phyloP scores from a whole-genome alignment of 164 flowering plant genomes.

The Brasenia schreberi region DNA sequence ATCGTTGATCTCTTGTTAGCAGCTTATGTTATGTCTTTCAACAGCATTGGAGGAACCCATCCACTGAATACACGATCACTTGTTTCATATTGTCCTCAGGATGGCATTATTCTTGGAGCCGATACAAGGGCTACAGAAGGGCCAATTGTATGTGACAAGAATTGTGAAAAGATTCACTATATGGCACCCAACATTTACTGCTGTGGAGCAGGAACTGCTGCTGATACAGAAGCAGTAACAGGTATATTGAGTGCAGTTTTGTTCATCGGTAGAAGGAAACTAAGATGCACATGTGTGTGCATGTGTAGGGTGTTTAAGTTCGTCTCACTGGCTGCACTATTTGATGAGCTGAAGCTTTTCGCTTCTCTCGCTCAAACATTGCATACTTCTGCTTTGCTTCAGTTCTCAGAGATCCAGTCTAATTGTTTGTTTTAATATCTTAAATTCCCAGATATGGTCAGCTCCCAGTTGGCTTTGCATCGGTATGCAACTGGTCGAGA shows the following conservation, averaged over 20 bases:
- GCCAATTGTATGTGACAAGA: constrained; percentile 85
- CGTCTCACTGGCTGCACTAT: background rate
- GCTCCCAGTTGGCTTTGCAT: constrained; percentile 84
- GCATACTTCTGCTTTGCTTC: background rate
- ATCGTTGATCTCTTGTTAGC: too few species aligned
- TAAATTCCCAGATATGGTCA: constrained; percentile 65
- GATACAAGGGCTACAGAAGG: constrained; percentile 98
- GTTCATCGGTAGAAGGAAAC: too few species aligned
- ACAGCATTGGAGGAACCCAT: background rate
- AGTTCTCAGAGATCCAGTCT: background rate
- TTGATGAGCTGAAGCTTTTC: background rate
- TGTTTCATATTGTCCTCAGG: constrained; percentile 27
- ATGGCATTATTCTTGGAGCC: constrained; percentile 96
- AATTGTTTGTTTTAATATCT: background rate
- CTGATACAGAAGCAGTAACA: constrained; percentile 96
- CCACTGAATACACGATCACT: background rate
- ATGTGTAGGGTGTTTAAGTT: background rate
- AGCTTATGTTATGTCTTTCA: too few species aligned
- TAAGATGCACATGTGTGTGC: background rate
- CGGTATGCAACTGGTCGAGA: constrained; percentile 84
- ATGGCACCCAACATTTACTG: constrained; percentile 98
- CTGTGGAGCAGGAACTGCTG: constrained; percentile 97
- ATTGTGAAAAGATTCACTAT: constrained; percentile 94
- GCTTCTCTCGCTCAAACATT: background rate
- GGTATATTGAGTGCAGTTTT: constrained; percentile 24